Percentiles rank a stretch among this genome's conserved stretches.
Conservation (phyloP, 805 yeast species). For the Saturnispora serradocipensis region DNA sequence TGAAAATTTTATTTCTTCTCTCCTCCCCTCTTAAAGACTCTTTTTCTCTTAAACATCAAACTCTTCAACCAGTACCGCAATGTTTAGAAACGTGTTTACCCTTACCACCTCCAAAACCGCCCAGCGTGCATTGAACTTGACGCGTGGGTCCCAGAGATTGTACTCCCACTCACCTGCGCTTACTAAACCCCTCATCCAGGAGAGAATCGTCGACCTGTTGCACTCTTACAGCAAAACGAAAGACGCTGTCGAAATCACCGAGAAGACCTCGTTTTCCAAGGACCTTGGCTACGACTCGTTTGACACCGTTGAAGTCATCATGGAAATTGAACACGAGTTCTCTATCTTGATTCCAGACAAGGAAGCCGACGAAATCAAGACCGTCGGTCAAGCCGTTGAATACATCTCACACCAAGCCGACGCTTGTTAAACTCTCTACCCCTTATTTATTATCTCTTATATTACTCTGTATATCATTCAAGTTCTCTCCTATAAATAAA, state of each 20-base stretch:
- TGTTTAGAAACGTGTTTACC: constrained; percentile 1
- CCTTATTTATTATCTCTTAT: neutral
- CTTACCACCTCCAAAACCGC: neutral
- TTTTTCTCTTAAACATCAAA: neutral
- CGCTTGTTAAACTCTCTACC: constrained; percentile 22
- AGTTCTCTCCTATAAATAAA: constrained; percentile 1
- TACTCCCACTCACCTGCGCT: constrained; percentile 54
- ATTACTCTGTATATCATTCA: constrained; percentile 5
- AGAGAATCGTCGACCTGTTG: constrained; percentile 53
- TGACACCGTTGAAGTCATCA: constrained; percentile 62
- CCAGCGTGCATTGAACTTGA: neutral
- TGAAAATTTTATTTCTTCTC: constrained; percentile 1
- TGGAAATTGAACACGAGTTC: constrained; percentile 66
- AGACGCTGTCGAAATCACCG: constrained; percentile 24
- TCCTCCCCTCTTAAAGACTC: neutral
- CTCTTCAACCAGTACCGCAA: neutral
- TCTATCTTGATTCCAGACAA: constrained; percentile 82
- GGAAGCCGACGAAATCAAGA: constrained; percentile 87
- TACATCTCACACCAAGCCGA: constrained; percentile 65
- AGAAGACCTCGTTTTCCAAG: constrained; percentile 46
- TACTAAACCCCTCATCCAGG: constrained; percentile 52
- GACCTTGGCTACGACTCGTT: constrained; percentile 66
- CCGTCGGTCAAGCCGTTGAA: constrained; percentile 88
- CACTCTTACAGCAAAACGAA: constrained; percentile 56
- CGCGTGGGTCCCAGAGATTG: constrained; percentile 17